Conservation (phyloP, 768 basidiomycete genomes). For the Termitomyces titanicus region DNA sequence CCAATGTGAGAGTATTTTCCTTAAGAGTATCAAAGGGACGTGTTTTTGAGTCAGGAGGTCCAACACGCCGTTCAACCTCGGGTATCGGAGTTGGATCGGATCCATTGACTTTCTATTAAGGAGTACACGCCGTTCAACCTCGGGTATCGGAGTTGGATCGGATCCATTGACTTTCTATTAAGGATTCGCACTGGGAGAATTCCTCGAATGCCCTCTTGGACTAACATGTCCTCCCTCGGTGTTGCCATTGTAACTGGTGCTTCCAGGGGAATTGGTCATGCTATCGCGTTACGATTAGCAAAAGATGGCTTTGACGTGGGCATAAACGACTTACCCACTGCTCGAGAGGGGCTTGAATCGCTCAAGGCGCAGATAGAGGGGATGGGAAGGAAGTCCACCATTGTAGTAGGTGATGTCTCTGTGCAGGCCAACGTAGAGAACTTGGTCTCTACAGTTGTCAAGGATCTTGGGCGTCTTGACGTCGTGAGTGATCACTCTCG, state of each 20-base stretch:
- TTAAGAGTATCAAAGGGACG: too few relatives aligned
- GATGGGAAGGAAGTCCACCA: slow-evolving; percentile 16
- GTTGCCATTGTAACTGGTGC: slow-evolving; percentile 30
- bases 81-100: too few relatives aligned
- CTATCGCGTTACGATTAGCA: slow-evolving; percentile 26
- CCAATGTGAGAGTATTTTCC: too few relatives aligned
- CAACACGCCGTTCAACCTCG: too few relatives aligned
- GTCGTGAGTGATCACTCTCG: slow-evolving; percentile 21
- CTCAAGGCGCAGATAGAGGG: slow-evolving; percentile 22
- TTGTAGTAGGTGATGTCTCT: slow-evolving; percentile 25
- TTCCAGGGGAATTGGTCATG: slow-evolving; percentile 28
- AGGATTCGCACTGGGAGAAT: too few relatives aligned
- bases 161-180: too few relatives aligned
- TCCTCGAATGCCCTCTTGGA: too few relatives aligned
- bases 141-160: too few relatives aligned
- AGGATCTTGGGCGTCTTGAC: slow-evolving; percentile 24
- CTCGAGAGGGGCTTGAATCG: slow-evolving; percentile 13
- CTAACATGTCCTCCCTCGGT: slow-evolving; percentile 12
- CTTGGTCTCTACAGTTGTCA: slow-evolving; percentile 23
- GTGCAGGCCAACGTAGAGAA: slow-evolving; percentile 23
- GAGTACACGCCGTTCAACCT: too few relatives aligned
- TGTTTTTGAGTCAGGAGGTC: too few relatives aligned
- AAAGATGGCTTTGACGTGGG: slow-evolving; percentile 28
- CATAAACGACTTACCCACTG: slow-evolving; percentile 23
- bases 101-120: too few relatives aligned